Evolutionary conservation across 2,329 filamentous ascomycete species (phyloP), one percentile per base, ranked within the genome.

Genomic region (Fusarium sp.): DNA sequence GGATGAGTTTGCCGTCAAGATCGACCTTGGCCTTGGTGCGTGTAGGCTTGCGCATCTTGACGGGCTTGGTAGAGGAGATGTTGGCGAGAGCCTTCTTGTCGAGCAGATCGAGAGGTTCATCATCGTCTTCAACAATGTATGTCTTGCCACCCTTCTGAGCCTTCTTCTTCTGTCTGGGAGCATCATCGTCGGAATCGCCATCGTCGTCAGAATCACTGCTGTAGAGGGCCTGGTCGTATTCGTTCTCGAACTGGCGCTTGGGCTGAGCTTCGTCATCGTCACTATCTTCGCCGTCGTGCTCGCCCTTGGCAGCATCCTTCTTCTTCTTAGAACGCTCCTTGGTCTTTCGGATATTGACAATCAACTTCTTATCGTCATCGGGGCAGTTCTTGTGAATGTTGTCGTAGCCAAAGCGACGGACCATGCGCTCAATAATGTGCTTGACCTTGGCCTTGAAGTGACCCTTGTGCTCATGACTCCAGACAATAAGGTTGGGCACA

Each of bases 391-490:
- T 87, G 79, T 96, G 92, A 14, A 99, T 87, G 29, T 88, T 80
- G 4, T 95, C 91, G 43, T 91, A 91, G 46, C 96, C 94, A 75
- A 97, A 98, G 57, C 95, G 89, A 46, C 95, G 89, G 21, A 98
- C 91, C 86, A 97, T 93, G 51, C 96, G 89, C 81, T 99, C 96
- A 17, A 99, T 83, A 67, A 99, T 98, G 76, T 97, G 94, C 88
- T 97, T 98, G 71, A 99, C 94, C 83, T 98, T 99, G 48, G 92
- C 90, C 75, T 95, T 93, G 82, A 99, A 96, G 77, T 97, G 94
- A 14, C 94, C 94, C 82, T 98, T 98, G 84, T 99, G 96, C 80
- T 99, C 96, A 79, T 97, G 93, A 76, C 92, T 94, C 95, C 96
- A 99, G 40, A 94, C 89, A 84, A 98, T 93, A 20, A 98, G 84